A percentile compares a stretch with the other conserved stretches of the same genome.
These are phyloP conservation scores for Aspergillus piperis DNA, from an alignment of 2,329 filamentous ascomycete species.

Conservation along the genomic window DNA sequence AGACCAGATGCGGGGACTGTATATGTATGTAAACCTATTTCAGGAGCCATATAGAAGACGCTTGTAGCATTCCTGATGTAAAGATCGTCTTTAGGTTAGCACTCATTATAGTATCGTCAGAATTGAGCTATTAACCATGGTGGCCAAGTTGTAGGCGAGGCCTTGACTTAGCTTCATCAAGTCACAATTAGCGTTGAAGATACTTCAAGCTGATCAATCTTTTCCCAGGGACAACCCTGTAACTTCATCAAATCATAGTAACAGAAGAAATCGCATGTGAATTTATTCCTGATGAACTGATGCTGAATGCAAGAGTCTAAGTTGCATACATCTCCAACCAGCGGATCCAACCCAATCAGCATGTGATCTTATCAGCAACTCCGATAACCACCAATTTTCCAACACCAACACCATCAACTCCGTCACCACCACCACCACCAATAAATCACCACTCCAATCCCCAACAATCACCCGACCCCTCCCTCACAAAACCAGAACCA, in stretches of 20 bases:
- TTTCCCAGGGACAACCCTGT: no score
- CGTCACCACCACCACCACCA: neutral
- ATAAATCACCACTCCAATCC: neutral
- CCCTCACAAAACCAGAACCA: no score
- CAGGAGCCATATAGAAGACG: no score
- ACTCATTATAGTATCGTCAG: no score
- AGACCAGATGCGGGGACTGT: no score
- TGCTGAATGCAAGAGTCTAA: neutral
- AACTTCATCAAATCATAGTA: no score
- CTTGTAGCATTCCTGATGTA: no score
- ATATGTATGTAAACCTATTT: no score
- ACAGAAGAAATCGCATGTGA: no score
- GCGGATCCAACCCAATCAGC: neutral
- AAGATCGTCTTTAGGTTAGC: accelerated
- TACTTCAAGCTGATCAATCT: no score
- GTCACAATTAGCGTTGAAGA: neutral
- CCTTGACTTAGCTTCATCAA: neutral
- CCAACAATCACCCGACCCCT: neutral
- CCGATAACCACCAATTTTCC: neutral
- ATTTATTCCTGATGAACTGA: neutral
- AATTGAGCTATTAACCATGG: no score
- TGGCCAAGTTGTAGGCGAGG: no score
- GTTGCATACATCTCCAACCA: neutral
- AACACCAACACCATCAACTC: neutral
- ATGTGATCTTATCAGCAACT: conserved; percentile 9